Conservation (phyloP, 148 eudicot species). For the Spergularia marina region DNA sequence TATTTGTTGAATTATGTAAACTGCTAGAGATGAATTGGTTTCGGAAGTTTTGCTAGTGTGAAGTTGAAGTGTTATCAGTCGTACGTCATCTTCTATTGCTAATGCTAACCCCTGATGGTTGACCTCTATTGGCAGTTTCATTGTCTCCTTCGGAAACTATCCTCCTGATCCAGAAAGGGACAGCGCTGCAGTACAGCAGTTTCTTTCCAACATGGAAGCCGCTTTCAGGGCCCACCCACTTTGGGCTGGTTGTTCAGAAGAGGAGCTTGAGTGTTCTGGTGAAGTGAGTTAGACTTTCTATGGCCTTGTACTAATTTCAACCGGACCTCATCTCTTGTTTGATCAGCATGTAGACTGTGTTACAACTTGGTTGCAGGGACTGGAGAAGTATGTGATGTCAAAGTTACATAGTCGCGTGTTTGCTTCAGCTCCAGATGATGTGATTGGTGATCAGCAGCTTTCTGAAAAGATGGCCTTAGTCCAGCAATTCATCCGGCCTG, state of each 20-base stretch:
- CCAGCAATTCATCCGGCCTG: constrained; percentile 89
- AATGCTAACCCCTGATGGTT: constrained; percentile 15
- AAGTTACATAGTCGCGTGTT: constrained; percentile 77
- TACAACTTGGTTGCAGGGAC: constrained; percentile 53
- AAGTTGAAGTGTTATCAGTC: neutral
- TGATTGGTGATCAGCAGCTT: constrained; percentile 66
- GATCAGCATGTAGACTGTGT: neutral
- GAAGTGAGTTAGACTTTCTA: constrained; percentile 54
- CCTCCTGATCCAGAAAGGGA: constrained; percentile 87
- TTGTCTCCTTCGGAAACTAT: constrained; percentile 79
- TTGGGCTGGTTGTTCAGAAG: constrained; percentile 94
- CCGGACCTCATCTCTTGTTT: neutral
- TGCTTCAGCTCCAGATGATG: constrained; percentile 81
- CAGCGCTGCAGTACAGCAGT: constrained; percentile 88
- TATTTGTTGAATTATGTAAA: too few relatives aligned
- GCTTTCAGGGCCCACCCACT: constrained; percentile 91
- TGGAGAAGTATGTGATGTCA: constrained; percentile 96
- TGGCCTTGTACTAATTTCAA: neutral
- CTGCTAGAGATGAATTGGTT: too few relatives aligned
- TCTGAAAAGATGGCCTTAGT: constrained; percentile 74
- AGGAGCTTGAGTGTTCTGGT: constrained; percentile 92
- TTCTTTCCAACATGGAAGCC: constrained; percentile 84
- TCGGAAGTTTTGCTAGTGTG: too few relatives aligned
- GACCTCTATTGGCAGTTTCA: constrained; percentile 59
- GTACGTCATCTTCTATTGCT: neutral